Base-by-base conservation (phyloP, 2,329 filamentous ascomycete genomes). In the Beauveria sp. region DNA sequence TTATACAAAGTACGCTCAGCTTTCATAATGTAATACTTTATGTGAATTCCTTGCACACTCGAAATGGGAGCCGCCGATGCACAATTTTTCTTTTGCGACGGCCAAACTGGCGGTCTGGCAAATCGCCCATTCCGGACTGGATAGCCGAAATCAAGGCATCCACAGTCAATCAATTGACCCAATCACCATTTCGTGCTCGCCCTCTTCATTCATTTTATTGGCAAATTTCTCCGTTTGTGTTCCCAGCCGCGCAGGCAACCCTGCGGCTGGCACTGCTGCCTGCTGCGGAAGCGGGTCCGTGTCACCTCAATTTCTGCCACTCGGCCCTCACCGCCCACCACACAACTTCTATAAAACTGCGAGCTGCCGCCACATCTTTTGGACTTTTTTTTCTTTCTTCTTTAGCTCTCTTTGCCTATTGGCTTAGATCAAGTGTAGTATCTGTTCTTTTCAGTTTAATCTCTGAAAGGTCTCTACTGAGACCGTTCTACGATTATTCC, bases 401-500 rank as follows among this genome's bases (percentile, higher is more conserved):
- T 65, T 72, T 70, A 76, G 74, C 74, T 76, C 74, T 76, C 74
- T 76, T 76, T 76, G 74, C 74, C 79, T 80, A 81, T 82, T 85
- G 82, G 85, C 85, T 90, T 89, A 91, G 88, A 91, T 91, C 88
- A 91, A 90, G 88, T 91, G 88, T 91, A 91, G 88, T 91, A 91
- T 90, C 88, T 91, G 88, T 92, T 93, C 89, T 92, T 91, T 89
- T 91, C 87, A 93, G 89, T 91, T 92, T 93, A 92, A 92, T 91
- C 87, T 89, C 89, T 93, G 88, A 88, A 90, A 91, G 83, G 82
- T 81, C 80, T 81, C 86, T 84, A 89, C 79, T 81, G 85, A 80
- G 80, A 80, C 80, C 81, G 84, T 83, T 83, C 81, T 80, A 22
- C 85, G 87, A 90, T 93, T 92, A 90, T 85, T 85, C 87, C 81